Base-by-base conservation (phyloP, 2,329 filamentous ascomycete genomes). In the Pseudogymnoascus pannorum region DNA sequence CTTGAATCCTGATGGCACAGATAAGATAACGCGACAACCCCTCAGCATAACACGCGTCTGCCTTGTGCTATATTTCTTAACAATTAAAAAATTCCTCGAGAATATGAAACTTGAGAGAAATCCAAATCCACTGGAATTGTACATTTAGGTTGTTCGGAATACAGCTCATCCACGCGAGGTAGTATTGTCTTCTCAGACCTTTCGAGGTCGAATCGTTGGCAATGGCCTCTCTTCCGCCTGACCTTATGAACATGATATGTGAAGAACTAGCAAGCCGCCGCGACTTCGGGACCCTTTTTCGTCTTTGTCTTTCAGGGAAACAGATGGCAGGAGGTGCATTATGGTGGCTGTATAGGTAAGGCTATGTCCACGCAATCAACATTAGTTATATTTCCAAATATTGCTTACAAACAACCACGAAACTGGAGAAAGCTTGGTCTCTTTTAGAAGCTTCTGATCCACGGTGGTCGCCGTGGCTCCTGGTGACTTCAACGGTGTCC, bases 361-460 rank as follows among this genome's bases (percentile, higher is more conserved):
- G 69, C 20, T 54, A 54, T 20, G 7, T 5, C 16, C 16, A 58
- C 42, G 12, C 8, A 6, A 14, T 38, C 29, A 24, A 24, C 33
- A 38, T 16, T 16, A 60, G 22, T 44, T 11, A 20, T 22, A n/a
- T 60, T 20, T 26, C 12, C 22, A 8, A 58, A n/a, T 29, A 22
- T 16, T 54, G 16, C 11, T 60, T 60, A 26, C 16, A 48, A 14
- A 11, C 31, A 58, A 60, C 38, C 4, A 14, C 16, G n/a, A 26
- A 31, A 29, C 44, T 6, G 87, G 82, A 51, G 94, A 94, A 66
- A 97, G 97, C 72, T 95, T 97, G 61, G 92, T 97, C 75, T 87
- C 87, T 80, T 88, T 90, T 61, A 97, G 79, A 70, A 96, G 84
- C 79, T 95, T 96, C 66, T 89, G 87, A 75, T 97, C 93, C 64